Base-by-base conservation (phyloP, 163 green algal species). In the Scenedesmus sp. region DNA sequence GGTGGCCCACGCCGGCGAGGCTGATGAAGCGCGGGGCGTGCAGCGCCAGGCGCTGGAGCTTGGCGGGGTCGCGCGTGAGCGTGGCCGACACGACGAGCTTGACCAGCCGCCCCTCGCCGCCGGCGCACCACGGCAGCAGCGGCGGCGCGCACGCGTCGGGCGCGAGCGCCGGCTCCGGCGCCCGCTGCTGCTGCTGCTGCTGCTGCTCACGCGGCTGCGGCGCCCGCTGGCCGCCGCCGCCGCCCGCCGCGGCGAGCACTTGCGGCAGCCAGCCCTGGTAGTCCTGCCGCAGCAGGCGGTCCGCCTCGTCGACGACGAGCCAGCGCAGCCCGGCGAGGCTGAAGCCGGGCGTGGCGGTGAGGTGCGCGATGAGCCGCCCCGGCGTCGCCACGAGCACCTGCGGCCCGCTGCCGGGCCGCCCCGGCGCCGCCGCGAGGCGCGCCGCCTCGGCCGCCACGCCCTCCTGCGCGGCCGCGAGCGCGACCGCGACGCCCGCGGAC, bases 21-120 rank as follows among this genome's bases (percentile, higher is more conserved):
- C 90, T 78, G 36, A 97, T 86, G 83, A 89, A 97, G 34, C 94
- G 85, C 0, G 95, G 95, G 56, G 80, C 84, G 63, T 95, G 82
- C 72, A 99, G 86, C 17, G 63, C 74, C 62, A 98, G 81, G 33
- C 88, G 81, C 54, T 89, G 80, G n/a, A 98, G 78, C 84, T 97
- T 98, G 62, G 90, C 83, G 3, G 95, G 95, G 84, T 99, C 96
- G 2, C 86, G 88, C 1, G 95, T 98, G 15, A 99, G 86, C 0
- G 95, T 99, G 36, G 95, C 95, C 2, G 93, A 98, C 26, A 95
- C 93, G 0, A 98, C 70, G 26, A 99, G 76, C 83, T 99, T 99
- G n/a, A 97, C 76, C 13, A 93, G 64, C 11, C 91, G 77, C 4
- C 34, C 9, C 4, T 36, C 33, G 65, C 60, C 77, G 36, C 74